A percentile compares a stretch with the other conserved stretches of the same genome.
Conservation (phyloP, 2,329 filamentous ascomycete species). For the Cladosporium austrohemisphaericum region DNA sequence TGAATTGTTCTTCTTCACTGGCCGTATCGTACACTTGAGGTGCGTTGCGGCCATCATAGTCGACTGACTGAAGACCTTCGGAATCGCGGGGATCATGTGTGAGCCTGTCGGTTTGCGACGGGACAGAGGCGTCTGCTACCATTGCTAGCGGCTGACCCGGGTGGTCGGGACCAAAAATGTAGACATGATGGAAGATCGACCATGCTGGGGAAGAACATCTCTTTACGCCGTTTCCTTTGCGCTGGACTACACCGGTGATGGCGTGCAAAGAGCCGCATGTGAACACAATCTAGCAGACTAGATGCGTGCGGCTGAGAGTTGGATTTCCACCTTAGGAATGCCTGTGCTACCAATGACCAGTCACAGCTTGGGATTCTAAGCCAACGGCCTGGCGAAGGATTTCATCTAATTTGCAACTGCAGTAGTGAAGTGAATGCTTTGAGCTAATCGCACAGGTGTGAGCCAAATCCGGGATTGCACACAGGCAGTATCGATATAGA, state of each 20-base stretch:
- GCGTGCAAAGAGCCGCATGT: neutral
- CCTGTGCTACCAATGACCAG: no score
- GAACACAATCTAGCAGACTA: neutral
- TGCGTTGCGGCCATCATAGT: slow-evolving; percentile 1
- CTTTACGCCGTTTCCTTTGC: neutral
- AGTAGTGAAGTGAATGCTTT: no score
- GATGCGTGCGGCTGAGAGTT: slow-evolving; percentile 4
- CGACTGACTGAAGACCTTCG: slow-evolving; percentile 3
- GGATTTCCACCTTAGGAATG: neutral
- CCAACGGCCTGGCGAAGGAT: no score
- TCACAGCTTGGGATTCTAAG: no score
- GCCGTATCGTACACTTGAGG: neutral
- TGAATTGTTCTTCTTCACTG: no score
- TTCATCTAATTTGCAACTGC: no score
- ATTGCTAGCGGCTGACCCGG: neutral
- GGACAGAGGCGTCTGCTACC: neutral
- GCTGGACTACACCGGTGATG: neutral
- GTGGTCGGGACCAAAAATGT: neutral
- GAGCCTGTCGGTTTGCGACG: neutral
- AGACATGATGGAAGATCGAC: neutral
- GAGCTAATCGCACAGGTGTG: no score
- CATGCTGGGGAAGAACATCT: neutral
- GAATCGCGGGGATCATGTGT: neutral
- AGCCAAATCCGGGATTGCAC: no score
- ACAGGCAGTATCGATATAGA: no score